Percentiles rank a stretch among this genome's conserved stretches.
phyloP scores from a whole-genome alignment of 108 stramenopile species.

The Cyclotella distinguenda region DNA sequence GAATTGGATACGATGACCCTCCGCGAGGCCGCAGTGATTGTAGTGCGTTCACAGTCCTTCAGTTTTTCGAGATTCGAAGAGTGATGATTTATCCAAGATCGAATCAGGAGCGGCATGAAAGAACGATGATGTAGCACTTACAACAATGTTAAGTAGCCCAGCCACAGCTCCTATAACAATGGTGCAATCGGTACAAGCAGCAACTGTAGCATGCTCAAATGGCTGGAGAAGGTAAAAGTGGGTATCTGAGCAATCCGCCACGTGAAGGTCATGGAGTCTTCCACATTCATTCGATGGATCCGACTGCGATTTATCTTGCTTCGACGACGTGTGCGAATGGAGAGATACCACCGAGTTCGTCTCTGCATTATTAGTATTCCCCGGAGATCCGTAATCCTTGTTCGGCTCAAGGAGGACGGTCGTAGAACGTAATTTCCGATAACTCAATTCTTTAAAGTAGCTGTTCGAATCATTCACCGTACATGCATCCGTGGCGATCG shows the following conservation, averaged over 20 bases:
- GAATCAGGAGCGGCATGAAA: neutral
- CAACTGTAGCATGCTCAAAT: slow-evolving; percentile 86
- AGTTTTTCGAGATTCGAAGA: too few relatives aligned
- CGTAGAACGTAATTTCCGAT: slow-evolving; percentile 66
- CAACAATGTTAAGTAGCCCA: slow-evolving; percentile 78
- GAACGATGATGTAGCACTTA: neutral
- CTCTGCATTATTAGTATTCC: slow-evolving; percentile 26
- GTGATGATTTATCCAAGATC: neutral
- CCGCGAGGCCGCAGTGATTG: slow-evolving; percentile 72
- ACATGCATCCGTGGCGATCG: slow-evolving; percentile 13
- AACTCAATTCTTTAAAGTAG: slow-evolving; percentile 78
- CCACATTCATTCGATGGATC: slow-evolving; percentile 49
- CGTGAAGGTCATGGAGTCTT: slow-evolving; percentile 79
- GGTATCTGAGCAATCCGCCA: slow-evolving; percentile 85
- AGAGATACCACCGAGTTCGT: slow-evolving; percentile 20
- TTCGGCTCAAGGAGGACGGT: slow-evolving; percentile 77
- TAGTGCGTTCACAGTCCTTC: slow-evolving; percentile 82
- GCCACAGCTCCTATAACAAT: slow-evolving; percentile 95
- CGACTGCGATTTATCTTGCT: slow-evolving; percentile 50
- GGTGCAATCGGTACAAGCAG: slow-evolving; percentile 90
- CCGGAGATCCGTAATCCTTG: slow-evolving; percentile 20
- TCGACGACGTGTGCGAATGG: slow-evolving; percentile 36
- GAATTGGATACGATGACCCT: slow-evolving; percentile 79
- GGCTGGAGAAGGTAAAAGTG: slow-evolving; percentile 91
- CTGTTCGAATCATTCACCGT: slow-evolving; percentile 30